Conservation (phyloP, 2,329 filamentous ascomycete species). For the Incumbomyces lentus region DNA sequence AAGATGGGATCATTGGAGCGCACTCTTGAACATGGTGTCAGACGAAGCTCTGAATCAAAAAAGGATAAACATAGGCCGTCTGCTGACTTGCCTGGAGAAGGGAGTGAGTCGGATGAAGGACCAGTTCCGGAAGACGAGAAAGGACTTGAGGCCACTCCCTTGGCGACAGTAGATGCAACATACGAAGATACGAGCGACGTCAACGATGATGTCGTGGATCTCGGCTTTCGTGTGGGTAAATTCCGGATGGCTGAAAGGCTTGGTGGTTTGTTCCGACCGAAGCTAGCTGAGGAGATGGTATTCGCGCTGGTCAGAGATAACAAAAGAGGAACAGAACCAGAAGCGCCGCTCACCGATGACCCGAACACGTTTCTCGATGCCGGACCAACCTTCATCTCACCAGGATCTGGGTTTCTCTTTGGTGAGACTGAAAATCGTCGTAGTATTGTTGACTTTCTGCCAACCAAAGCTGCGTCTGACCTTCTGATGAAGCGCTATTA, state of each 20-base stretch:
- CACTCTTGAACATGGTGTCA: conserved; percentile 57
- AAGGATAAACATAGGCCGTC: conserved; percentile 36
- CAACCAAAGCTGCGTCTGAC: conserved; percentile 48
- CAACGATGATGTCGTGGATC: conserved; percentile 58
- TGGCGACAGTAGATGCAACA: conserved; percentile 54
- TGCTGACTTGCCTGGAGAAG: conserved; percentile 27
- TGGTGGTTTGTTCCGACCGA: conserved; percentile 60
- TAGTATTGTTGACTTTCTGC: conserved; percentile 51
- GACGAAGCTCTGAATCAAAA: conserved; percentile 12
- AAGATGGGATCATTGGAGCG: conserved; percentile 63
- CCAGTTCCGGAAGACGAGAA: conserved; percentile 43
- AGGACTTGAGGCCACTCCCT: conserved; percentile 50
- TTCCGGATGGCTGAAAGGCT: conserved; percentile 57
- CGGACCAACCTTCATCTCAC: conserved; percentile 55
- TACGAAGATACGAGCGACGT: conserved; percentile 54
- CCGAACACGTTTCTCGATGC: conserved; percentile 48
- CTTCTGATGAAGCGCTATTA: conserved; percentile 58
- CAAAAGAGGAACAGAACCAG: conserved; percentile 10
- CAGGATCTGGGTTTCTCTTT: conserved; percentile 58
- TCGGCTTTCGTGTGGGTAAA: conserved; percentile 61
- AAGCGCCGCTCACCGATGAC: conserved; percentile 13
- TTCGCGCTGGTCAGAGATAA: conserved; percentile 9
- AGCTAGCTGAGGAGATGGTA: conserved; percentile 58
- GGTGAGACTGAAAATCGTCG: conserved; percentile 40
- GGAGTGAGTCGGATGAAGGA: conserved; percentile 44